phyloP scores from a whole-genome alignment of 495 filamentous ascomycete species.

The Penicillium cinerascens region DNA sequence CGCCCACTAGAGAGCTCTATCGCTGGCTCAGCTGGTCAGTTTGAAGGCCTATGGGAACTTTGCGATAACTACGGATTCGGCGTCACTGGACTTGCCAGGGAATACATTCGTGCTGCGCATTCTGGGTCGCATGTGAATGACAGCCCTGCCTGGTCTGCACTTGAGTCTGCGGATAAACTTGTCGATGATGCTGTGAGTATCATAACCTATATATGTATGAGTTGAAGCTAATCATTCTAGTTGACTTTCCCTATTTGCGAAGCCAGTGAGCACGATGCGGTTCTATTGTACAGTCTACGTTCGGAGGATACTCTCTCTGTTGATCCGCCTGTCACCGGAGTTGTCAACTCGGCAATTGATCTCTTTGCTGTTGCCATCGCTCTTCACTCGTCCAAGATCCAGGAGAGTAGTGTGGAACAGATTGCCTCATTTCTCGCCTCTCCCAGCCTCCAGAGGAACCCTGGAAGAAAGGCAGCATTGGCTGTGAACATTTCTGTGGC shows the following conservation, averaged over 20 bases:
- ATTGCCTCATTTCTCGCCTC: slow-evolving; percentile 82
- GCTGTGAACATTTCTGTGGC: slow-evolving; percentile 85
- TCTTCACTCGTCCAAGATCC: slow-evolving; percentile 81
- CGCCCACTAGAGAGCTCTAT: slow-evolving; percentile 89
- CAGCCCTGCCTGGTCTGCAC: slow-evolving; percentile 56
- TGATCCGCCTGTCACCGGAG: slow-evolving; percentile 86
- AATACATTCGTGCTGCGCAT: slow-evolving; percentile 67
- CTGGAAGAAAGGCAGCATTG: slow-evolving; percentile 83
- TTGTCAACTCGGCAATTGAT: slow-evolving; percentile 88
- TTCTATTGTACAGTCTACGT: slow-evolving; percentile 65
- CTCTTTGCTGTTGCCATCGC: slow-evolving; percentile 89
- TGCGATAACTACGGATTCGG: slow-evolving; percentile 94
- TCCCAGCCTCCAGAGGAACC: slow-evolving; percentile 74
- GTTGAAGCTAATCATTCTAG: slow-evolving; percentile 19
- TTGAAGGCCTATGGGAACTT: slow-evolving; percentile 92
- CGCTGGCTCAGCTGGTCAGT: slow-evolving; percentile 81
- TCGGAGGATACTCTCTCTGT: slow-evolving; percentile 51
- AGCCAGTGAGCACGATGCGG: slow-evolving; percentile 86
- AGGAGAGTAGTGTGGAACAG: slow-evolving; percentile 93
- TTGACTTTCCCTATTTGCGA: slow-evolving; percentile 71
- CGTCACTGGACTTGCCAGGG: slow-evolving; percentile 76
- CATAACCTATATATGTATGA: background rate
- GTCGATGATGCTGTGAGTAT: slow-evolving; percentile 64
- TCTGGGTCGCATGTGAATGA: slow-evolving; percentile 65
- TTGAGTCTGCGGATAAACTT: slow-evolving; percentile 60